Evolutionary conservation across 2,329 filamentous ascomycete genomes (phyloP).

Genomic region (Teratosphaeria epicoccoides): DNA sequence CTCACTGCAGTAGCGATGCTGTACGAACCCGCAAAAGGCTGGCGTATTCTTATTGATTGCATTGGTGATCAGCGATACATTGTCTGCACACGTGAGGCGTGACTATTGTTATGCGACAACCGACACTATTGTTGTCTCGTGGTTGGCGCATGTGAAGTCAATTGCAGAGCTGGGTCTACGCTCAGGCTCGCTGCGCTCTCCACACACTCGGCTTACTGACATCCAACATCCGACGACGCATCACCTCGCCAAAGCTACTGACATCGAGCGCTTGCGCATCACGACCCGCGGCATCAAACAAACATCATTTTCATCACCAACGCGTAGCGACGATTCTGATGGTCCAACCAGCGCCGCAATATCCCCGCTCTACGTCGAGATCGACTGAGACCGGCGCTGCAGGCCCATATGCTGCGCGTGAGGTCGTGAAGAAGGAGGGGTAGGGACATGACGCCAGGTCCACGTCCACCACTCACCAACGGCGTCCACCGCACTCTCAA

Average conservation of each 20-base stretch:
- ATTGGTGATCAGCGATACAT: conserved; percentile 11
- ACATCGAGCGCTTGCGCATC: background rate
- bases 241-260: conserved; percentile 1
- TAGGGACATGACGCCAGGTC: conserved; percentile 25
- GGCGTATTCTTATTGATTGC: conserved; percentile 65
- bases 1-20: background rate
- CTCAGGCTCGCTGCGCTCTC: background rate
- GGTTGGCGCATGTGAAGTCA: background rate
- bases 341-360: conserved; percentile 8
- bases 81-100: background rate
- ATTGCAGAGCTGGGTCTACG: background rate
- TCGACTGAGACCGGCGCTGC: conserved; percentile 9
- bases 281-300: conserved; percentile 8
- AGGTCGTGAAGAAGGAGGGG: conserved; percentile 1
- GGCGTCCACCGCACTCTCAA: conserved; percentile 23
- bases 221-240: conserved; percentile 2
- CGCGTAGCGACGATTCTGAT: conserved; percentile 14
- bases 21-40: conserved; percentile 72
- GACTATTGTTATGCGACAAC: background rate
- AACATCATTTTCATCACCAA: conserved; percentile 8
- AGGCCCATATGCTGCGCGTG: conserved; percentile 8
- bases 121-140: background rate
- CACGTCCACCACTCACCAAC: conserved; percentile 30
- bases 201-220: background rate
- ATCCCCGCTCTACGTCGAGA: conserved; percentile 7